Conservation (phyloP, 305 asterid genomes). For the Ilex paraguariensis region DNA sequence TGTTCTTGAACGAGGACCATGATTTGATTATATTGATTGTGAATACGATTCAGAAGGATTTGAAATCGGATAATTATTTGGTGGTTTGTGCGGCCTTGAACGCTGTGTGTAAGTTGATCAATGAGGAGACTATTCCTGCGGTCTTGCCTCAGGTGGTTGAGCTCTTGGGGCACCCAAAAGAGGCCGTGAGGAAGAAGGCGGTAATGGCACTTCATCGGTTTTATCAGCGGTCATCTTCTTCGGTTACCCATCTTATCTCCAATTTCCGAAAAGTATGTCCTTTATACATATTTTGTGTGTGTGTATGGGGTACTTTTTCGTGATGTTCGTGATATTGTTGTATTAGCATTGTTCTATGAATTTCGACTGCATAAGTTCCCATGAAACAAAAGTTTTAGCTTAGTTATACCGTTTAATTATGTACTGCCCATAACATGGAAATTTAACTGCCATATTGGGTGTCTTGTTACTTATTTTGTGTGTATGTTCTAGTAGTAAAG, state of each 20-base stretch:
- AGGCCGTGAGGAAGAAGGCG: constrained; percentile 96
- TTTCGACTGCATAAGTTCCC: too few relatives aligned
- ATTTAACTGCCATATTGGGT: too few relatives aligned
- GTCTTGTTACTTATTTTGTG: too few relatives aligned
- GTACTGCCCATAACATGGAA: too few relatives aligned
- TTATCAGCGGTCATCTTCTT: constrained; percentile 76
- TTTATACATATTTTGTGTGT: neutral
- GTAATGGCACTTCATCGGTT: constrained; percentile 97
- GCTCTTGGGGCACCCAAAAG: constrained; percentile 79
- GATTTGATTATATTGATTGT: constrained; percentile 94
- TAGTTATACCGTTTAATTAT: too few relatives aligned
- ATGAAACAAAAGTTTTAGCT: too few relatives aligned
- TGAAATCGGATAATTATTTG: constrained; percentile 89
- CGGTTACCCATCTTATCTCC: constrained; percentile 77
- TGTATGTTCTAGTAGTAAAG: too few relatives aligned
- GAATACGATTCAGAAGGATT: constrained; percentile 97
- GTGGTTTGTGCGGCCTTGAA: constrained; percentile 89
- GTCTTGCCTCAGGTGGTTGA: constrained; percentile 95
- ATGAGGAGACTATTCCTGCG: constrained; percentile 98
- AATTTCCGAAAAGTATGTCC: constrained; percentile 80
- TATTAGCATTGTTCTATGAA: neutral
- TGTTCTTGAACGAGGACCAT: constrained; percentile 91
- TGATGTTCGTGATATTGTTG: too few relatives aligned
- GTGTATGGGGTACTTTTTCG: too few relatives aligned
- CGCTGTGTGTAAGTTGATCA: constrained; percentile 91